These are phyloP conservation scores for Penicillium argentinense DNA, from an alignment of 495 filamentous ascomycete species.

Conservation along the genomic window DNA sequence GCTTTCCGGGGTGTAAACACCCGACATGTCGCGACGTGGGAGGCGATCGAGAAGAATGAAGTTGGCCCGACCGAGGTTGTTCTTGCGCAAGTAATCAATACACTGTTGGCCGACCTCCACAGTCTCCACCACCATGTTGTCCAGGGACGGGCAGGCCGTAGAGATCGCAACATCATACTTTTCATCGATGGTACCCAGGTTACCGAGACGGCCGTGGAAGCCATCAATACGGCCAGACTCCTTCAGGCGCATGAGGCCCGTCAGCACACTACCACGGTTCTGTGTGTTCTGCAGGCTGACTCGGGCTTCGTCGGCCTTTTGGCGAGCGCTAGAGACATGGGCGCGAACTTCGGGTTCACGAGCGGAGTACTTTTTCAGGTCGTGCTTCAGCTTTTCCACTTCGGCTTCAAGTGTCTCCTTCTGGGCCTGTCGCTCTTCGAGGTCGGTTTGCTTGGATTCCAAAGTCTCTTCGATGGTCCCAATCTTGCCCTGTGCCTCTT, in stretches of 20 bases:
- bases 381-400: slow-evolving; percentile 62
- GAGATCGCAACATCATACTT: slow-evolving; percentile 96
- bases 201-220: slow-evolving; percentile 93
- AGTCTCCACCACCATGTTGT: slow-evolving; percentile 94
- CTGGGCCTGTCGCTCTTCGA: slow-evolving; percentile 72
- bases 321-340: slow-evolving; percentile 80
- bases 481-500: slow-evolving; percentile 83
- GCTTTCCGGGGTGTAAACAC: slow-evolving; percentile 84
- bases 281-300: slow-evolving; percentile 85
- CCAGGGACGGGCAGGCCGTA: slow-evolving; percentile 85
- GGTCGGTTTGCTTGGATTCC: slow-evolving; percentile 66
- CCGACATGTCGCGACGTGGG: slow-evolving; percentile 67
- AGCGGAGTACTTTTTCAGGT: slow-evolving; percentile 67
- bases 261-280: slow-evolving; percentile 88
- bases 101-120: slow-evolving; percentile 95
- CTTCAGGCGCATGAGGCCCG: slow-evolving; percentile 87
- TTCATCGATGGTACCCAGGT: slow-evolving; percentile 91
- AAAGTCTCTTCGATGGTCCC: slow-evolving; percentile 67
- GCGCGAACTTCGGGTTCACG: slow-evolving; percentile 79
- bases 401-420: slow-evolving; percentile 73
- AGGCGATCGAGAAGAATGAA: slow-evolving; percentile 94
- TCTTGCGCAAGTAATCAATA: slow-evolving; percentile 95
- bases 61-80: slow-evolving; percentile 94
- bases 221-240: slow-evolving; percentile 95
- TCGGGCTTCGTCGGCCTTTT: slow-evolving; percentile 93